Evolutionary conservation across 2,329 filamentous ascomycete species (phyloP), one percentile per base, ranked within the genome.

Genomic region (Nakataea oryzae): DNA sequence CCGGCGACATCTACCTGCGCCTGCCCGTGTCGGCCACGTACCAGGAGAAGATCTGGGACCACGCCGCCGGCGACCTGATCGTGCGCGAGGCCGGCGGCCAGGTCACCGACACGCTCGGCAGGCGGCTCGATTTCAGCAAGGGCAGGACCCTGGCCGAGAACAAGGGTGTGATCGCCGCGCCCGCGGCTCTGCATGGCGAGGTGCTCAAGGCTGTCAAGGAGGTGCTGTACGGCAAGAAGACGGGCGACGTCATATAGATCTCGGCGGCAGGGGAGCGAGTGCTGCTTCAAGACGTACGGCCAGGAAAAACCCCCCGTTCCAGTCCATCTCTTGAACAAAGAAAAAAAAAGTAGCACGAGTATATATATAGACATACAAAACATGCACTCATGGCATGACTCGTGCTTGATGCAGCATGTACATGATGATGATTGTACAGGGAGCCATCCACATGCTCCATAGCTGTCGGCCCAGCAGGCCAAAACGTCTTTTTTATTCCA

Each of bases 21-120:
- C 78, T 99, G 63, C 95, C 95, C 3, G 88, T 91, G 6, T 74
- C 71, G 64, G 89, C 85, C 73, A 87, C 88, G 61, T 99, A 99
- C 78, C 86, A 96, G 74, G 95, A 99, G 82, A 99, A 99, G 85
- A 99, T 99, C 68, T 99, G 95, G 95, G 95, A 99, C 73, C 95
- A 99, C 74, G 95, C 95, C 24, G 95, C 93, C 14, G 95, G 95
- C 54, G 93, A 96, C 70, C 78, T 99, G 63, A 93, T 99, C 67
- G 95, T 97, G 54, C 83, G 93, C 63, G 96, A 99, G 77, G 92
- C 95, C 3, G 95, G 95, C 60, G 96, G 95, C 59, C 81, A 89
- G 70, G 93, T 99, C 61, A 96, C 92, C 1, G 96, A 99, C 75
- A 88, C 92, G 54, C 82, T 88, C 65, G 95, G 96, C 69, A 90